phyloP scores from a whole-genome alignment of 805 yeast genomes.

The Candida nanaspora region DNA sequence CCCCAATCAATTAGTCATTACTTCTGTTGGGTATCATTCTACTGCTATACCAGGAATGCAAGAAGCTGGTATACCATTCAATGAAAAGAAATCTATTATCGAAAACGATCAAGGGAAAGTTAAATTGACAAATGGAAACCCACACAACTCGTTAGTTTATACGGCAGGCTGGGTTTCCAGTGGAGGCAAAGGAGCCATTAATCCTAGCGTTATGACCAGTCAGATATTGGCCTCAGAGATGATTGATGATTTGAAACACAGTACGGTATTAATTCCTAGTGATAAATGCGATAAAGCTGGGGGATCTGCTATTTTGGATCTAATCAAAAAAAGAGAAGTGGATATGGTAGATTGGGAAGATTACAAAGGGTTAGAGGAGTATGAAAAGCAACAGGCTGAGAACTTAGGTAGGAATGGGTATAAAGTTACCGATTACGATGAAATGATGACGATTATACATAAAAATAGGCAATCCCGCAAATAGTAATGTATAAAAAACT shows the following conservation, averaged over 20 bases:
- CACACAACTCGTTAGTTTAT: constrained; percentile 36
- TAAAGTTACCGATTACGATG: constrained; percentile 41
- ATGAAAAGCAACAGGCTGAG: constrained; percentile 46
- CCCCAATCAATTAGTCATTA: constrained; percentile 59
- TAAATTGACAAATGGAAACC: constrained; percentile 1
- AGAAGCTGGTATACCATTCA: constrained; percentile 42
- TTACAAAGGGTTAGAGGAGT: constrained; percentile 53
- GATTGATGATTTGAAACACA: constrained; percentile 41
- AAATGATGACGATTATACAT: constrained; percentile 36
- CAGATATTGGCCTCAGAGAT: constrained; percentile 48
- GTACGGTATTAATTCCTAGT: no score
- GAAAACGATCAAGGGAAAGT: constrained; percentile 38
- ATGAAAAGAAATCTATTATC: constrained; percentile 34
- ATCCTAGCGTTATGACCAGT: constrained; percentile 82
- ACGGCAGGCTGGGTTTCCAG: constrained; percentile 87
- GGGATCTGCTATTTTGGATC: constrained; percentile 19
- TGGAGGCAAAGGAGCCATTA: constrained; percentile 87
- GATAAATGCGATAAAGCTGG: constrained; percentile 19
- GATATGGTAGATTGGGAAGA: constrained; percentile 51
- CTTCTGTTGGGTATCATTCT: constrained; percentile 82
- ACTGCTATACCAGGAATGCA: constrained; percentile 52
- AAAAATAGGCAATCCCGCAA: no score
- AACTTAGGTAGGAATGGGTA: constrained; percentile 44
- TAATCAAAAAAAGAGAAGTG: constrained; percentile 12
- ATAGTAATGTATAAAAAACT: no score